A percentile compares a stretch with the other conserved stretches of the same genome.
Conservation (phyloP, 345 rosid species). For the Kandelia obovata region DNA sequence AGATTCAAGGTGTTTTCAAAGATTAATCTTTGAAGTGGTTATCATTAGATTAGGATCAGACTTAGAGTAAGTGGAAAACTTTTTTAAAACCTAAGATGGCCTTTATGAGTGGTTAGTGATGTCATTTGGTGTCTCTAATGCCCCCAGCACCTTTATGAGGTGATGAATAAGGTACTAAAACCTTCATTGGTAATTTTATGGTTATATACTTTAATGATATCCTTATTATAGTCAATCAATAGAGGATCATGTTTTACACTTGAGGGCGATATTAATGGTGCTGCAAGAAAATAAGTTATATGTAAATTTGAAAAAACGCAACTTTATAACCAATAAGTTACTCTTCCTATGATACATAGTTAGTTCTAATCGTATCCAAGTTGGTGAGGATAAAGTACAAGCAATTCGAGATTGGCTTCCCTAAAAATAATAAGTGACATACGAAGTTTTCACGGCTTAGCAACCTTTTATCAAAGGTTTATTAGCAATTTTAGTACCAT, state of each 20-base stretch:
- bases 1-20: not conserved
- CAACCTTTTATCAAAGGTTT: not conserved
- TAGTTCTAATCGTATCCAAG: not conserved
- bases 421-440: not conserved
- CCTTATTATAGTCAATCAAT: not conserved
- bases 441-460: not conserved
- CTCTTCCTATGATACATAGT: not conserved
- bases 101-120: not conserved
- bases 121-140: not conserved
- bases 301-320: not conserved
- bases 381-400: not conserved
- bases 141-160: not conserved
- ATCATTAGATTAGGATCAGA: not conserved
- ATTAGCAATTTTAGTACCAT: not conserved
- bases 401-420: not conserved
- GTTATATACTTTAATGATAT: constrained; percentile 3
- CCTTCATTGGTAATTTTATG: not conserved
- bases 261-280: not conserved
- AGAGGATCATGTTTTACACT: not conserved
- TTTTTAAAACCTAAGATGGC: not conserved
- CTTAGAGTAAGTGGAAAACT: not conserved
- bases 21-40: not conserved
- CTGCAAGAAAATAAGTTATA: too few relatives aligned
- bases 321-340: not conserved
- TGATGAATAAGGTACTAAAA: not conserved